These are phyloP conservation scores for Aspergillus sp. DNA, from an alignment of 2,329 filamentous ascomycete genomes.

Conservation along the genomic window DNA sequence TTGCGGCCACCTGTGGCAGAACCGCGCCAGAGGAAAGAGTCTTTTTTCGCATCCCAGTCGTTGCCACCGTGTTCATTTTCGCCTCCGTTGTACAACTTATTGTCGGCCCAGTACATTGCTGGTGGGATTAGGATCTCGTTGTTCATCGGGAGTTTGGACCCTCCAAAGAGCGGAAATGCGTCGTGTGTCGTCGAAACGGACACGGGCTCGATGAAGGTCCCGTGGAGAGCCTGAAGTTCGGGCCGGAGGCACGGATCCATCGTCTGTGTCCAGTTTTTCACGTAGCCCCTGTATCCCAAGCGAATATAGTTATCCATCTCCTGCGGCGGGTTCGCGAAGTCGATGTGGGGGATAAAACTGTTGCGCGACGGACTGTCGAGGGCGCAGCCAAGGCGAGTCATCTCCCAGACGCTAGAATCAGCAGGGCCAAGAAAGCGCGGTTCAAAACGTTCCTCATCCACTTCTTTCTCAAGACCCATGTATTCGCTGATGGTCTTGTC, in stretches of 20 bases:
- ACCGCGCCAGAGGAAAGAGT: constrained; percentile 43
- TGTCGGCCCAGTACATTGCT: constrained; percentile 44
- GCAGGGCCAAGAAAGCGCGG: constrained; percentile 4
- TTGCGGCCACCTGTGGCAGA: constrained; percentile 43
- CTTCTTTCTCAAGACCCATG: constrained; percentile 4
- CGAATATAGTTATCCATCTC: constrained; percentile 23
- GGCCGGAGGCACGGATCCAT: constrained; percentile 43
- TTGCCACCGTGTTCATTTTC: constrained; percentile 27
- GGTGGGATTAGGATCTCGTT: constrained; percentile 48
- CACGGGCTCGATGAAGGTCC: constrained; percentile 44
- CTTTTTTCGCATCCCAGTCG: constrained; percentile 38
- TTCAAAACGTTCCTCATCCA: constrained; percentile 9
- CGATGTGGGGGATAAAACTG: constrained; percentile 10
- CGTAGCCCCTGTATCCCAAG: constrained; percentile 39
- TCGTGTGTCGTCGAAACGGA: constrained; percentile 38
- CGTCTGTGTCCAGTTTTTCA: constrained; percentile 41
- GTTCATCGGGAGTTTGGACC: constrained; percentile 41
- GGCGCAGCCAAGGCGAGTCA: constrained; percentile 36
- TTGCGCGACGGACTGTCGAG: constrained; percentile 11
- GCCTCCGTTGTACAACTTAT: constrained; percentile 38
- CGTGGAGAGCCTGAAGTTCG: constrained; percentile 40
- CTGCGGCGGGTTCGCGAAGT: background rate
- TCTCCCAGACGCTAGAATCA: constrained; percentile 35
- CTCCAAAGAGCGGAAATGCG: constrained; percentile 46
- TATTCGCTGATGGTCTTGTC: constrained; percentile 5